Evolutionary conservation across 805 yeast species (phyloP), one percentile per base, ranked within the genome.

Genomic region (Ogataea wickerhamii): DNA sequence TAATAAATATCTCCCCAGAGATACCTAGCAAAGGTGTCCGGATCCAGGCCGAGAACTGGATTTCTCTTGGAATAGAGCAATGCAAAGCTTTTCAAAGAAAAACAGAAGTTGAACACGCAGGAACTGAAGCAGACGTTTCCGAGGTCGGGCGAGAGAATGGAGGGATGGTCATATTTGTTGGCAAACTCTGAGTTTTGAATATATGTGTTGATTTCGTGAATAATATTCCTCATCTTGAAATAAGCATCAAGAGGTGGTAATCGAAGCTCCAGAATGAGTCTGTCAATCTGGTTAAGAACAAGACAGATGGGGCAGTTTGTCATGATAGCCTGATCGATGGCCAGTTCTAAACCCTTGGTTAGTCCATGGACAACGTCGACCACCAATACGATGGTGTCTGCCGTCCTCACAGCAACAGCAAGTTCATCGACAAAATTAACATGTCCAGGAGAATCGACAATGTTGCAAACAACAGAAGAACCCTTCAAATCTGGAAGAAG

Each of bases 371-470:
- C 80, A 1, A 73, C 80, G 56, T 93, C 98, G n/a, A 91, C 68
- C 1, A 87, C 84, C 2, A 88, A 58, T 0, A 82, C 63, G 0
- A 76, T 76, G 2, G 82, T 76, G 46, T 93, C 97, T 0, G 74
- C 72, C 0, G 80, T 66, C 17, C 75, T 58, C 7, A 80, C 58
- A 0, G 84, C 73, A 0, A 75, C 70, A 0, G 76, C 70, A 4
- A 77, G 62, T 49, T 93, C 97, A 54, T 87, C 96, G 20, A 69
- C 63, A 53, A 93, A 93, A 53, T 87, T 81, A 0, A 76, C 73
- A 60, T 93, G 98, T 0, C 99, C 99, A 0, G 99, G 99, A 0
- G 95, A 68, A 52, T 94, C 99, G 1, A 87, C 47, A 1, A 89
- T 44, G 52, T 83, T 86, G 16, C 80, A 51, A 0, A 76, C 74